These are phyloP conservation scores for Alternaria infectoria DNA, from an alignment of 2,329 filamentous ascomycete genomes.

Conservation along the genomic window DNA sequence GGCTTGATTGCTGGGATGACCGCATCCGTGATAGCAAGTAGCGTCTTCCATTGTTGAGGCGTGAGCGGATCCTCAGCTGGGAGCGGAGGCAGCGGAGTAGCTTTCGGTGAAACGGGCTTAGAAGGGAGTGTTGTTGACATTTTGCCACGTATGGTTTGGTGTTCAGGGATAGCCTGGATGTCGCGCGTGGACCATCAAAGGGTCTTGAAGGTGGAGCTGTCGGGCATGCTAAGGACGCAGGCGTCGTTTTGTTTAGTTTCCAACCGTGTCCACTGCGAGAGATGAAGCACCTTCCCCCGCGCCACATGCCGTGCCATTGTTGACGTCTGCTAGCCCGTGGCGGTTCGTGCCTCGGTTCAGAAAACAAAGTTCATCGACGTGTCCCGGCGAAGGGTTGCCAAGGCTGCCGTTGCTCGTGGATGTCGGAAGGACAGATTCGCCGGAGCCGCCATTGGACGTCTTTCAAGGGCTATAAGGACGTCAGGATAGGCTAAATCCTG, in stretches of 20 bases:
- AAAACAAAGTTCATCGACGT: not conserved
- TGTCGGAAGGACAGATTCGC: slow-evolving; percentile 1
- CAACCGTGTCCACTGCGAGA: not conserved
- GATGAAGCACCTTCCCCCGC: slow-evolving; percentile 1
- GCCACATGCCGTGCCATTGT: slow-evolving; percentile 2
- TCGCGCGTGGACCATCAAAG: slow-evolving; percentile 1
- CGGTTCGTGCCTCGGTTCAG: slow-evolving; percentile 9
- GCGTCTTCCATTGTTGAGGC: slow-evolving; percentile 63
- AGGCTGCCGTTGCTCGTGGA: not conserved
- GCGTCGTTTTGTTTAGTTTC: slow-evolving; percentile 1
- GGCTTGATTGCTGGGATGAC: slow-evolving; percentile 65
- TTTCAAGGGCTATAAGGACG: not conserved
- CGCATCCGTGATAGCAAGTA: slow-evolving; percentile 64
- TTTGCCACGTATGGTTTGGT: slow-evolving; percentile 10
- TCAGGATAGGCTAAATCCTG: not conserved
- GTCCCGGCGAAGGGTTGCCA: not conserved
- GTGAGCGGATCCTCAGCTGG: slow-evolving; percentile 58
- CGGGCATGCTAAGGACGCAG: slow-evolving; percentile 1
- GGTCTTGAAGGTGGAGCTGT: slow-evolving; percentile 4
- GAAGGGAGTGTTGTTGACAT: slow-evolving; percentile 33
- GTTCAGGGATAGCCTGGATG: slow-evolving; percentile 9
- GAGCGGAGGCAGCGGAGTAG: slow-evolving; percentile 55
- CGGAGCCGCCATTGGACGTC: not conserved
- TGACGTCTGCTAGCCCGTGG: not conserved
- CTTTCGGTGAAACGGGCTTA: slow-evolving; percentile 43